Conservation (phyloP, 257 asterid species). For the Plantago ovata region DNA sequence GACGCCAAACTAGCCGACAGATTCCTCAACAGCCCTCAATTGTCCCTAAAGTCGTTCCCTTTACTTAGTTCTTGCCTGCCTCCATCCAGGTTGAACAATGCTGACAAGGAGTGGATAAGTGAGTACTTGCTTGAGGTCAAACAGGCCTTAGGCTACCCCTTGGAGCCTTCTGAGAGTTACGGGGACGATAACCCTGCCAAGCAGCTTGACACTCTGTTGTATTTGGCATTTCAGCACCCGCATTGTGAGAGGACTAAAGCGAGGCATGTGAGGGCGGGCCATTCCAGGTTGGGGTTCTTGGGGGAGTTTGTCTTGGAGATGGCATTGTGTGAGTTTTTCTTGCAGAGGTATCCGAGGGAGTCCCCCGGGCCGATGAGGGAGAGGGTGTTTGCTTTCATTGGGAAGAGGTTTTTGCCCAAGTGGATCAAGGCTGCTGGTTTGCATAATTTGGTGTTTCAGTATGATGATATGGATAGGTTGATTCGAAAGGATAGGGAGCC, state of each 20-base stretch:
- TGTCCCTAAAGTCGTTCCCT: constrained; percentile 81
- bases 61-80: constrained; percentile 92
- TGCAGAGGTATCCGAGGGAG: constrained; percentile 94
- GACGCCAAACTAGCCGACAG: constrained; percentile 69
- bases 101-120: constrained; percentile 85
- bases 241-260: constrained; percentile 88
- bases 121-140: constrained; percentile 87
- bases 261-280: constrained; percentile 79
- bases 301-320: constrained; percentile 85
- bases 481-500: constrained; percentile 74
- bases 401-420: constrained; percentile 85
- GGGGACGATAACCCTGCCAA: constrained; percentile 92
- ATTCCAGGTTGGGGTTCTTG: constrained; percentile 72
- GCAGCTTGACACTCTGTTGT: constrained; percentile 80
- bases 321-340: constrained; percentile 84
- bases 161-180: constrained; percentile 71
- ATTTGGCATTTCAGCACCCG: constrained; percentile 90
- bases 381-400: constrained; percentile 83
- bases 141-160: constrained; percentile 88
- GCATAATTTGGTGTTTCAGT: constrained; percentile 90
- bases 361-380: constrained; percentile 99
- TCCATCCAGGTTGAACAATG: constrained; percentile 63
- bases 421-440: constrained; percentile 83
- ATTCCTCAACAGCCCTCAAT: constrained; percentile 90
- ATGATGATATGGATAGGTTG: constrained; percentile 80